Evolutionary conservation across 305 asterid species (phyloP), one percentile per base, ranked within the genome.

Genomic region (Rubia occidens): DNA sequence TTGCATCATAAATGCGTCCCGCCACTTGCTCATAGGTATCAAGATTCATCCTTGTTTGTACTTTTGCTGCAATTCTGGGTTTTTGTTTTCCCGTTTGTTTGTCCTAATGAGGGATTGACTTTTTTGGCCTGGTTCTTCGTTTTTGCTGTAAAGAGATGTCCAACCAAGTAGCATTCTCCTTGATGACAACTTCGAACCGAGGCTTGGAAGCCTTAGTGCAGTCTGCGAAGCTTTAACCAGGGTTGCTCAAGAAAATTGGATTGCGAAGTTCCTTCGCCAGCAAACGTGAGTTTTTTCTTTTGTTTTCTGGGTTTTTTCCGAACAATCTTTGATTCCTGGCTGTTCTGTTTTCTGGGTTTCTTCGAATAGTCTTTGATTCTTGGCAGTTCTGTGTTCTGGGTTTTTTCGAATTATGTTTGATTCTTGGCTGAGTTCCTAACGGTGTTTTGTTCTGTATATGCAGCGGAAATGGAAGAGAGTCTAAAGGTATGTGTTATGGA

Each of bases 131-230:
- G 39, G 64, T 56, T 44, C 14, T 70, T 59, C 71, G 9, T n/a
- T 35, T 53, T 53, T 62, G 10, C 67, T 69, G 69, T 77, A 21
- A 77, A 91, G 97, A 86, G 97, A 89, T 76, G 76, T 91, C 64
- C 96, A 86, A 87, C 88, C 96, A 35, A 87, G 96, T 78, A 91
- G 97, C 79, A 83, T 90, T 78, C 93, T 90, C 72, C 98, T 91
- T 65, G 97, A 91, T 64, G 96, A 91, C 71, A 85, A 87, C 80
- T 91, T 80, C 40, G 95, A 91, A 84, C 95, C 88, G 61, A 80
- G 96, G 66, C 77, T 91, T 49, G 98, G 96, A 68, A 89, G 98
- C 76, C 82, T 91, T 73, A 85, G 93, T 62, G 82, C 82, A 64
- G 88, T 82, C 49, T 87, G 88, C 78, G 80, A 82, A 72, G 95